These are phyloP conservation scores for Solanum microdontum DNA, from an alignment of 257 asterid species.

Conservation along the genomic window DNA sequence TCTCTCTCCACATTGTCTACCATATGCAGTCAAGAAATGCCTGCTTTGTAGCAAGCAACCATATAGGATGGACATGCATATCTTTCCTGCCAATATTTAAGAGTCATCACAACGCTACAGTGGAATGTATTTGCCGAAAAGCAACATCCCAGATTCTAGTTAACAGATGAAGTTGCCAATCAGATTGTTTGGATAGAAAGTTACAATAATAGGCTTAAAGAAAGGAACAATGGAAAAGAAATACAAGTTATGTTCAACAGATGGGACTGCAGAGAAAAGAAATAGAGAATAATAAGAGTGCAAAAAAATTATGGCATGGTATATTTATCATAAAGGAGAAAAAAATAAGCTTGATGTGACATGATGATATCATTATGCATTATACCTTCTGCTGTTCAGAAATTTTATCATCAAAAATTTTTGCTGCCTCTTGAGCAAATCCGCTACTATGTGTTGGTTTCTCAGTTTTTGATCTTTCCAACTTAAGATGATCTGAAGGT, in stretches of 20 bases:
- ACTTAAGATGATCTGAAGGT: conserved; percentile 12
- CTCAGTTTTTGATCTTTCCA: conserved; percentile 71
- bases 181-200: not conserved
- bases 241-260: not conserved
- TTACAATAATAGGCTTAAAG: not conserved
- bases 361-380: not conserved
- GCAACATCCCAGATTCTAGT: not conserved
- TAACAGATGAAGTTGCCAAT: not conserved
- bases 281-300: not conserved
- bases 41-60: not conserved
- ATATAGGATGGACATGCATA: not conserved
- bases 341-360: not conserved
- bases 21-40: not conserved
- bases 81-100: not conserved
- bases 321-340: not conserved
- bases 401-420: conserved; percentile 65
- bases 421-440: conserved; percentile 67
- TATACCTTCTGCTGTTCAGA: conserved; percentile 77
- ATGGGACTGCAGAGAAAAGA: not conserved
- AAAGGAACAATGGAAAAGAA: not conserved
- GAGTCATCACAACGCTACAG: not conserved
- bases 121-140: not conserved
- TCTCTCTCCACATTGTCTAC: not conserved
- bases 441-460: conserved; percentile 38
- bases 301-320: not conserved